phyloP scores from a whole-genome alignment of 495 filamentous ascomycete species.

The Neurospora sp. region DNA sequence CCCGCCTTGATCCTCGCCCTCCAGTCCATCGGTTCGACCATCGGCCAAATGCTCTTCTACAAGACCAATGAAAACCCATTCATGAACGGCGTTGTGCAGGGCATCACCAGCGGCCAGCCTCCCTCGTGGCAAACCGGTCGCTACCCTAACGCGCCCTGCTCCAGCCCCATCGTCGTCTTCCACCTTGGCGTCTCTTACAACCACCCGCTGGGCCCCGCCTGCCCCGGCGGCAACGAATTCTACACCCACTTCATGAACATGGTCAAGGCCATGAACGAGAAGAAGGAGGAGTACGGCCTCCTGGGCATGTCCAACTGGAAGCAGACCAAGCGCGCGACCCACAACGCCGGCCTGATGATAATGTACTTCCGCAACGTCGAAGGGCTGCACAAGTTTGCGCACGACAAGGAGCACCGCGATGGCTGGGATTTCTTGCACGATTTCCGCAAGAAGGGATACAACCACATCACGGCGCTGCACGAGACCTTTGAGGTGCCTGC shows the following conservation, averaged over 20 bases:
- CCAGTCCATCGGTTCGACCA: constrained; percentile 18
- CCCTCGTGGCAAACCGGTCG: not conserved
- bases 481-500: constrained; percentile 8
- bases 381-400: constrained; percentile 40
- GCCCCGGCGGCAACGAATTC: constrained; percentile 20
- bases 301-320: constrained; percentile 15
- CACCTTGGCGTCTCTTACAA: constrained; percentile 19
- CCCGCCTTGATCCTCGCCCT: constrained; percentile 23
- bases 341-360: constrained; percentile 26
- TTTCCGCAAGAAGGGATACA: not conserved
- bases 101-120: constrained; percentile 4
- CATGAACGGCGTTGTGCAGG: not conserved
- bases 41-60: constrained; percentile 4
- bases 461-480: constrained; percentile 4
- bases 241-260: constrained; percentile 14
- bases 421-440: constrained; percentile 30
- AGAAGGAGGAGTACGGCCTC: constrained; percentile 25
- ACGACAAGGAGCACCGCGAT: constrained; percentile 32
- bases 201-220: constrained; percentile 25
- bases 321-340: constrained; percentile 13
- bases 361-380: constrained; percentile 41
- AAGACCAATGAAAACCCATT: not conserved
- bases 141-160: not conserved
- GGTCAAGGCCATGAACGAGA: not conserved
- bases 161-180: constrained; percentile 12